Percentiles rank a stretch among this genome's conserved stretches.
Evolutionary conservation across 169 alveolate species (phyloP).

Genomic region (Plasmodium relictum): DNA sequence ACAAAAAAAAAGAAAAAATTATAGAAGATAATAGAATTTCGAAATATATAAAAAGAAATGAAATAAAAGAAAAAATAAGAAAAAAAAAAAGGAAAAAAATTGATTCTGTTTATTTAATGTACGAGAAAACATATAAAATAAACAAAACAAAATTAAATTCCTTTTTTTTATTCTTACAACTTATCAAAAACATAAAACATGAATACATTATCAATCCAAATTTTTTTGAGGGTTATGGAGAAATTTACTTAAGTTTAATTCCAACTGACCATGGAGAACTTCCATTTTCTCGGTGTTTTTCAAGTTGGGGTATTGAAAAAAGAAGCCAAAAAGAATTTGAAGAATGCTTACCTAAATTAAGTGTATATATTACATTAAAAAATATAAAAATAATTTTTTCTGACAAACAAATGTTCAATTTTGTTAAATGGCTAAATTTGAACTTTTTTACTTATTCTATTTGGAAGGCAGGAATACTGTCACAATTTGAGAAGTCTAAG

Average conservation of each 20-base stretch:
- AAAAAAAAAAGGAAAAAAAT: constrained; percentile 64
- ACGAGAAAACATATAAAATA: constrained; percentile 75
- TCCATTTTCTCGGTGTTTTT: constrained; percentile 77
- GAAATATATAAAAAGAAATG: constrained; percentile 43
- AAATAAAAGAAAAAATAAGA: constrained; percentile 75
- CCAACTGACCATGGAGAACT: constrained; percentile 76
- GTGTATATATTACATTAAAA: constrained; percentile 66
- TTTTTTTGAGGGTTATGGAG: constrained; percentile 72
- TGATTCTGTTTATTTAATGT: constrained; percentile 68
- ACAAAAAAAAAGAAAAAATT: constrained; percentile 16
- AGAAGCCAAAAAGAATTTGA: constrained; percentile 73
- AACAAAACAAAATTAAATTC: constrained; percentile 44
- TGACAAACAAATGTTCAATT: constrained; percentile 61
- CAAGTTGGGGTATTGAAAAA: constrained; percentile 74
- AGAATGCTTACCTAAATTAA: constrained; percentile 75
- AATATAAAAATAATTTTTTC: constrained; percentile 73
- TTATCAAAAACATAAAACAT: constrained; percentile 72
- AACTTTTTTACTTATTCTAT: constrained; percentile 30
- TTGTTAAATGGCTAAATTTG: constrained; percentile 67
- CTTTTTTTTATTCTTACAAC: constrained; percentile 55
- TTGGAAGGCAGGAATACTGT: constrained; percentile 73
- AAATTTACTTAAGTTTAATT: constrained; percentile 73
- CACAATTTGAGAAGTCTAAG: constrained; percentile 69
- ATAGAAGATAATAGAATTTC: constrained; percentile 21
- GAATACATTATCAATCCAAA: constrained; percentile 71